Percentiles rank a stretch among this genome's conserved stretches.
phyloP scores from a whole-genome alignment of 768 basidiomycete species.

The Termitomyces titanicus region DNA sequence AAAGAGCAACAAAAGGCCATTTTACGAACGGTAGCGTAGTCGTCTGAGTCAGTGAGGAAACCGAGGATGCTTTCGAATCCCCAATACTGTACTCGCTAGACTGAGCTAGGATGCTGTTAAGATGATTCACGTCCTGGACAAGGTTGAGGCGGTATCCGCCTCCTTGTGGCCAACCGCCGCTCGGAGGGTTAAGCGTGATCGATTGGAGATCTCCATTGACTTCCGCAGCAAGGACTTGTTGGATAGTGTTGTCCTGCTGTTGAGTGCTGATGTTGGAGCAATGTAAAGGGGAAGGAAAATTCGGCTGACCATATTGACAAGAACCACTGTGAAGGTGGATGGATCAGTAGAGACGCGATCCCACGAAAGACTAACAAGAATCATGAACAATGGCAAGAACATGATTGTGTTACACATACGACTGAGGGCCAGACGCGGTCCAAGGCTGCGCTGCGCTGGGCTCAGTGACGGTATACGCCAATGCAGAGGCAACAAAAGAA shows the following conservation, averaged over 20 bases:
- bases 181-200: slow-evolving; percentile 48
- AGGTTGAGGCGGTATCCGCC: slow-evolving; percentile 70
- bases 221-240: slow-evolving; percentile 51
- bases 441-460: slow-evolving; percentile 50
- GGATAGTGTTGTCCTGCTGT: slow-evolving; percentile 31
- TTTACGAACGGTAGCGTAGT: slow-evolving; percentile 21
- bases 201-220: slow-evolving; percentile 45
- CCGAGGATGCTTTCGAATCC: slow-evolving; percentile 15
- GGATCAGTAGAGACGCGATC: slow-evolving; percentile 61
- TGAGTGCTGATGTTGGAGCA: slow-evolving; percentile 4
- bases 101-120: slow-evolving; percentile 64
- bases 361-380: slow-evolving; percentile 52
- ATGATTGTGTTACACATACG: slow-evolving; percentile 24
- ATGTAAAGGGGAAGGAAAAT: not conserved
- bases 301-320: slow-evolving; percentile 56
- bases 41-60: slow-evolving; percentile 13
- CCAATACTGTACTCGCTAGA: slow-evolving; percentile 55
- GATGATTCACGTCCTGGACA: slow-evolving; percentile 42
- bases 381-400: not conserved
- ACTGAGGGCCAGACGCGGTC: slow-evolving; percentile 52
- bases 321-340: slow-evolving; percentile 61
- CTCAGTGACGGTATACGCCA: slow-evolving; percentile 59
- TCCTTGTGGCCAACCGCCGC: slow-evolving; percentile 64
- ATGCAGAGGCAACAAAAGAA: slow-evolving; percentile 47
- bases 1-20: not conserved